These are phyloP conservation scores for Chytriomyces sp. DNA, from an alignment of 192 early-diverging fungal genomes.

Conservation along the genomic window DNA sequence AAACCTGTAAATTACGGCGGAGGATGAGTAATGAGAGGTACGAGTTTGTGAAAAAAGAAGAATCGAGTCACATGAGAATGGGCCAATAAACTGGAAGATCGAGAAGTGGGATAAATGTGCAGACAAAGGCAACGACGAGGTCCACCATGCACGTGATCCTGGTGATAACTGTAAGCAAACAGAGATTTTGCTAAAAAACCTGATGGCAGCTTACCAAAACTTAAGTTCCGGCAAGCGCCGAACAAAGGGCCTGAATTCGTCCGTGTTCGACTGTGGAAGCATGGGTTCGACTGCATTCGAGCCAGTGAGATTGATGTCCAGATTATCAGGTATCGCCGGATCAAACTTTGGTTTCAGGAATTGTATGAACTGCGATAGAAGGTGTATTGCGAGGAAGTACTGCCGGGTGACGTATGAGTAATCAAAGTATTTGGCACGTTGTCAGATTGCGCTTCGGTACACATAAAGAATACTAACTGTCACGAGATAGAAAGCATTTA, in stretches of 20 bases:
- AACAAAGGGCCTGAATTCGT: slow-evolving; percentile 98
- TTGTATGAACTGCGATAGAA: slow-evolving; percentile 92
- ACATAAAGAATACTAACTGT: background rate
- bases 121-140: slow-evolving; percentile 79
- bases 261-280: slow-evolving; percentile 84
- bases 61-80: slow-evolving; percentile 73
- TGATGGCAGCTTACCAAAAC: slow-evolving; percentile 77
- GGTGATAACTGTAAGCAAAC: background rate
- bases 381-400: slow-evolving; percentile 93
- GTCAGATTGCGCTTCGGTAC: background rate
- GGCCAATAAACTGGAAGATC: slow-evolving; percentile 99
- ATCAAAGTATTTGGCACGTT: background rate
- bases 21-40: background rate
- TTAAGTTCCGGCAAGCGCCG: slow-evolving; percentile 97
- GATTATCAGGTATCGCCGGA: slow-evolving; percentile 58
- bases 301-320: slow-evolving; percentile 68
- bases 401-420: slow-evolving; percentile 4
- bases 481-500: background rate
- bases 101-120: slow-evolving; percentile 84
- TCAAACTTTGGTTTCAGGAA: slow-evolving; percentile 98
- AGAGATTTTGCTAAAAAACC: background rate
- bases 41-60: background rate
- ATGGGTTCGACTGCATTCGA: slow-evolving; percentile 63
- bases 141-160: slow-evolving; percentile 86
- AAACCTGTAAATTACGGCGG: slow-evolving; percentile 49